Evolutionary conservation across 2,329 filamentous ascomycete genomes (phyloP).

Genomic region (Cladosporium oxysporum): DNA sequence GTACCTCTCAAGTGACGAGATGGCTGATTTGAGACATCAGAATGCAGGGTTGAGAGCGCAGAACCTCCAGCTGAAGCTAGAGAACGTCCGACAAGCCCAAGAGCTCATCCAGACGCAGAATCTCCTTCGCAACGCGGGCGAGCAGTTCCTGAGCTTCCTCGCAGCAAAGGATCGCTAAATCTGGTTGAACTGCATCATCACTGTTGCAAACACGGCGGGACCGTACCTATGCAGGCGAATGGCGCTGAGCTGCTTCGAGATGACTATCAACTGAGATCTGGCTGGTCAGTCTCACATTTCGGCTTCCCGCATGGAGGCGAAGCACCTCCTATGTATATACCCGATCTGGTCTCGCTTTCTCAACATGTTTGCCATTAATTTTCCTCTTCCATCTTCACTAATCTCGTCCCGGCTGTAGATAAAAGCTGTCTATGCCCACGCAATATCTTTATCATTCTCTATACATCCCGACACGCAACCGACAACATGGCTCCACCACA

Average conservation of each 20-base stretch:
- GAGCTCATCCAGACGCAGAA: background rate
- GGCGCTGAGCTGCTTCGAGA: background rate
- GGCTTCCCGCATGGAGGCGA: background rate
- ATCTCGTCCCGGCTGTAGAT: background rate
- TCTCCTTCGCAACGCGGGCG: background rate
- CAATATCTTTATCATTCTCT: background rate
- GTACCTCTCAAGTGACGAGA: background rate
- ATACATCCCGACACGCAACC: background rate
- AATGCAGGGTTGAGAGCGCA: background rate
- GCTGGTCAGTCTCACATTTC: slow-evolving; percentile 3
- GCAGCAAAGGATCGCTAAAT: background rate
- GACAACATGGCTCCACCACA: background rate
- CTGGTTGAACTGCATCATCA: background rate
- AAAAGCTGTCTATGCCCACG: background rate
- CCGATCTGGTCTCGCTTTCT: background rate
- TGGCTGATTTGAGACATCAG: background rate
- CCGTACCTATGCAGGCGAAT: background rate
- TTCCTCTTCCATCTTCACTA: background rate
- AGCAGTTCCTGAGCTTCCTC: background rate
- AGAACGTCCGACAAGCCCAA: background rate
- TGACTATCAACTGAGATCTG: background rate
- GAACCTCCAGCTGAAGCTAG: background rate
- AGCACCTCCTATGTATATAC: background rate
- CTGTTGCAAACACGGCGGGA: background rate
- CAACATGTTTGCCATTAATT: background rate